These are phyloP conservation scores for Carex sylvatica DNA, from an alignment of 202 grass and related monocot species.

Conservation along the genomic window DNA sequence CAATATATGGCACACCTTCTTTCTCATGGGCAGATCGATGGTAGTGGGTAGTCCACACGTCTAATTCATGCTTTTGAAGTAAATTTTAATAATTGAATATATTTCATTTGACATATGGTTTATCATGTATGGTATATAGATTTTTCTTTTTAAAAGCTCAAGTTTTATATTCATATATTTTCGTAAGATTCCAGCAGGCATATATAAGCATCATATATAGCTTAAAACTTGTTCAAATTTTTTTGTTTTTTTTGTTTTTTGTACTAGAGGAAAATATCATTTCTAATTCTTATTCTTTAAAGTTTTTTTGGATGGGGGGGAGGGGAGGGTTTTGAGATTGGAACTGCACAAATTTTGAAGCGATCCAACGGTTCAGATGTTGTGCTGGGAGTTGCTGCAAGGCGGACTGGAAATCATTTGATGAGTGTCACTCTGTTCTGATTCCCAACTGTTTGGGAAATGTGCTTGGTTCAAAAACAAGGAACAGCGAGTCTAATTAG, in stretches of 20 bases:
- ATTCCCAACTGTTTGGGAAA: not conserved
- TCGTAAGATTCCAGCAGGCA: no score
- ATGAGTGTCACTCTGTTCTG: not conserved
- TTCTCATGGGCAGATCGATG: conserved; percentile 65
- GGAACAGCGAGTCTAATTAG: not conserved
- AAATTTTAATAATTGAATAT: not conserved
- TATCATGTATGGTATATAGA: conserved; percentile 6
- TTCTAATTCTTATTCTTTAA: not conserved
- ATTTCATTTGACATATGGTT: not conserved
- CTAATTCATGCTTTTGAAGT: not conserved
- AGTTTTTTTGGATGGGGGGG: not conserved
- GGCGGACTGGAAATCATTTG: no score
- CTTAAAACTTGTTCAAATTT: not conserved
- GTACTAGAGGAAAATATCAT: not conserved
- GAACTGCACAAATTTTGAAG: no score
- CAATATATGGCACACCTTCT: conserved; percentile 92
- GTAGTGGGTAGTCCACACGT: conserved; percentile 38
- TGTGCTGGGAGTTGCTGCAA: no score
- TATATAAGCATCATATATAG: not conserved
- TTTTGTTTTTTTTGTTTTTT: not conserved
- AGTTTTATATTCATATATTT: no score
- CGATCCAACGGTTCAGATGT: no score
- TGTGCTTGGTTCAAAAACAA: not conserved
- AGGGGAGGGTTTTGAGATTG: not conserved
- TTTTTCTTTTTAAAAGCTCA: not conserved